phyloP scores from a whole-genome alignment of 2,329 filamentous ascomycete species.

The Paecilomyces formosus region DNA sequence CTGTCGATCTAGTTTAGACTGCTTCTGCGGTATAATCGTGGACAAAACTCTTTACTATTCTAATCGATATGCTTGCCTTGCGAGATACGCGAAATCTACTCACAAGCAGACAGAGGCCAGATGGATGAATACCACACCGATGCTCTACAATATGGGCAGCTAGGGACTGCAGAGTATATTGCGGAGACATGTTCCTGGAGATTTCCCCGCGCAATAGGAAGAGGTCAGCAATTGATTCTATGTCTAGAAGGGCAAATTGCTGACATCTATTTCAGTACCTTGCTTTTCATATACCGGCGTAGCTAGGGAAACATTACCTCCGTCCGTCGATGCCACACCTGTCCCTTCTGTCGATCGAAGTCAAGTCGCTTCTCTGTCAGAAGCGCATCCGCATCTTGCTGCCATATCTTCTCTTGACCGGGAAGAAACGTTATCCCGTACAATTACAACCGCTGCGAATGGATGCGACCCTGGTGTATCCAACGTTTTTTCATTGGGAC shows the following conservation, averaged over 20 bases:
- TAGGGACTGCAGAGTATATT: constrained; percentile 46
- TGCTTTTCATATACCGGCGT: constrained; percentile 22
- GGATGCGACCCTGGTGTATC: constrained; percentile 29
- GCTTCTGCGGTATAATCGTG: constrained; percentile 5
- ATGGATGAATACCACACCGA: constrained; percentile 49
- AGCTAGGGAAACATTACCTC: constrained; percentile 18
- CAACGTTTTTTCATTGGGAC: constrained; percentile 43
- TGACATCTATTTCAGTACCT: constrained; percentile 10
- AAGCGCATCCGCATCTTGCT: constrained; percentile 28
- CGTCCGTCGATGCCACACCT: constrained; percentile 9
- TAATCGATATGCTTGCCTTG: constrained; percentile 23
- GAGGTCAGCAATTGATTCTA: constrained; percentile 12
- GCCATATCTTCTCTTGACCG: constrained; percentile 21
- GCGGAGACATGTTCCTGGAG: constrained; percentile 41
- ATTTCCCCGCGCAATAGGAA: constrained; percentile 34
- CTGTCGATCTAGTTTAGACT: neutral
- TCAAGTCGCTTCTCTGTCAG: constrained; percentile 16
- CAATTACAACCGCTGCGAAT: constrained; percentile 18
- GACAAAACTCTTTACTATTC: constrained; percentile 11
- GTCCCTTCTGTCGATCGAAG: constrained; percentile 5
- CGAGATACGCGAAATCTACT: constrained; percentile 14
- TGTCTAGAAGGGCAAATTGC: neutral
- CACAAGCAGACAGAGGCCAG: constrained; percentile 35
- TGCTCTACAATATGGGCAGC: constrained; percentile 52
- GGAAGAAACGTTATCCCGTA: constrained; percentile 25